Evolutionary conservation across 2,329 filamentous ascomycete species (phyloP).

Genomic region (Eutypa lata): DNA sequence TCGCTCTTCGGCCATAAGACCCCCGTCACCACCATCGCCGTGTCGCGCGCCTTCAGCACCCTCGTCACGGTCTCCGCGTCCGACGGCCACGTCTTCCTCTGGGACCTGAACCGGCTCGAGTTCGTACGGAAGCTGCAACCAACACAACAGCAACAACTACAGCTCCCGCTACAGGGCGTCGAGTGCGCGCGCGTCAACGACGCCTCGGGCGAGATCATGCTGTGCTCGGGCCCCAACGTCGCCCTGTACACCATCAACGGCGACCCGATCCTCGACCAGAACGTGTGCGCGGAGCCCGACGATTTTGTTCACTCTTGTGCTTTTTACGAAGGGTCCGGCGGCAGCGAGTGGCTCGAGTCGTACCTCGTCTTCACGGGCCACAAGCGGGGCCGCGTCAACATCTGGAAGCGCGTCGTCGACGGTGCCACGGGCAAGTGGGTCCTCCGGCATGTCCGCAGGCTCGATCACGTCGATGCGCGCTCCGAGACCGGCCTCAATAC

Average conservation of each 20-base stretch:
- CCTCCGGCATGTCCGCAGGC: slow-evolving; percentile 72
- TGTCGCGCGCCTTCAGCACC: slow-evolving; percentile 84
- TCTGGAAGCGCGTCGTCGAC: slow-evolving; percentile 59
- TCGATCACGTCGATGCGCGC: slow-evolving; percentile 74
- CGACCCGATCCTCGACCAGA: slow-evolving; percentile 75
- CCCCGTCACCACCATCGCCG: slow-evolving; percentile 76
- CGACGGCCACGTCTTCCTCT: slow-evolving; percentile 81
- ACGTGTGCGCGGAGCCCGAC: slow-evolving; percentile 62
- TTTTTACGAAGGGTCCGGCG: slow-evolving; percentile 86
- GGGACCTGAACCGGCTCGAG: slow-evolving; percentile 88
- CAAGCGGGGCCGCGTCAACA: slow-evolving; percentile 76
- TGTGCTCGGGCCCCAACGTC: slow-evolving; percentile 74
- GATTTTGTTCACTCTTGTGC: slow-evolving; percentile 80
- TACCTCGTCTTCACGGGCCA: slow-evolving; percentile 89
- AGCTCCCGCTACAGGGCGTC: slow-evolving; percentile 47
- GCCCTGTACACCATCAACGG: slow-evolving; percentile 87
- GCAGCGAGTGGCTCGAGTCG: slow-evolving; percentile 88
- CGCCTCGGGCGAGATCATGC: slow-evolving; percentile 81
- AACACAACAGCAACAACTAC: slow-evolving; percentile 28
- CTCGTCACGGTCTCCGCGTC: slow-evolving; percentile 73
- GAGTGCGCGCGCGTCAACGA: slow-evolving; percentile 87
- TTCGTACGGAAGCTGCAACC: slow-evolving; percentile 73
- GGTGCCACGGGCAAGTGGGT: slow-evolving; percentile 70
- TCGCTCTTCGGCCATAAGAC: slow-evolving; percentile 89
- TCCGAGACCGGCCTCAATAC: slow-evolving; percentile 57